These are phyloP conservation scores for Paraurostyla sp. DNA, from an alignment of 73 alveolate genomes.

Conservation along the genomic window DNA sequence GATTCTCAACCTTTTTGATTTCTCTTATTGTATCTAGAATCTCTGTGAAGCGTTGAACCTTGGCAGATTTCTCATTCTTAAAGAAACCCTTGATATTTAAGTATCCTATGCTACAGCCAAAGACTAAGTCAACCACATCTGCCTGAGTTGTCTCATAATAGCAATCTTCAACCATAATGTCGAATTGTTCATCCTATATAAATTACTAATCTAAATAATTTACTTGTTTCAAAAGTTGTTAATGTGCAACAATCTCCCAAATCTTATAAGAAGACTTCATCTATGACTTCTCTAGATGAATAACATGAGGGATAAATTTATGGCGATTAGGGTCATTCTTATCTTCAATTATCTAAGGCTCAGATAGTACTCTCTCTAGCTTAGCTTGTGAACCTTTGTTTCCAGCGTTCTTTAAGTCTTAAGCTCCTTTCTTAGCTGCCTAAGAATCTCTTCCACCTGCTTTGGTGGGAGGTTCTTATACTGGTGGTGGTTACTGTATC, in stretches of 20 bases:
- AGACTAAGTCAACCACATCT: conserved; percentile 61
- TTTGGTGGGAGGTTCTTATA: neutral
- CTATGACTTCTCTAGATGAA: conserved; percentile 6
- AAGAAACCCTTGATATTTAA: conserved; percentile 65
- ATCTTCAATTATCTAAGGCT: neutral
- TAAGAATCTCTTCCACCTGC: conserved; percentile 15
- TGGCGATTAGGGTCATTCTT: conserved; percentile 55
- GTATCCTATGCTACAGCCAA: conserved; percentile 37
- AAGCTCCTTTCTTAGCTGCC: conserved; percentile 30
- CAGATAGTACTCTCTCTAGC: conserved; percentile 3
- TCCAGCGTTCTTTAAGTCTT: neutral
- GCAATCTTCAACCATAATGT: conserved; percentile 53
- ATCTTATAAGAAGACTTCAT: conserved; percentile 33
- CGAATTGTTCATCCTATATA: conserved; percentile 62
- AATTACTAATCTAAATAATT: neutral
- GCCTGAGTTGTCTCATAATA: conserved; percentile 42
- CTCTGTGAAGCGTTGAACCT: conserved; percentile 55
- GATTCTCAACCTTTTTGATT: conserved; percentile 2
- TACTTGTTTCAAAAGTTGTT: conserved; percentile 54
- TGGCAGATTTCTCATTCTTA: conserved; percentile 56
- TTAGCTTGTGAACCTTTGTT: neutral
- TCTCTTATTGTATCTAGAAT: neutral
- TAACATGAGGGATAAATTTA: conserved; percentile 58
- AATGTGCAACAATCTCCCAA: conserved; percentile 43
- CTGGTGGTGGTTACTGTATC: neutral